Evolutionary conservation across 116 monocot genomes (phyloP), one percentile per base, ranked within the genome.

Genomic region (Papilionanthe hybrid): DNA sequence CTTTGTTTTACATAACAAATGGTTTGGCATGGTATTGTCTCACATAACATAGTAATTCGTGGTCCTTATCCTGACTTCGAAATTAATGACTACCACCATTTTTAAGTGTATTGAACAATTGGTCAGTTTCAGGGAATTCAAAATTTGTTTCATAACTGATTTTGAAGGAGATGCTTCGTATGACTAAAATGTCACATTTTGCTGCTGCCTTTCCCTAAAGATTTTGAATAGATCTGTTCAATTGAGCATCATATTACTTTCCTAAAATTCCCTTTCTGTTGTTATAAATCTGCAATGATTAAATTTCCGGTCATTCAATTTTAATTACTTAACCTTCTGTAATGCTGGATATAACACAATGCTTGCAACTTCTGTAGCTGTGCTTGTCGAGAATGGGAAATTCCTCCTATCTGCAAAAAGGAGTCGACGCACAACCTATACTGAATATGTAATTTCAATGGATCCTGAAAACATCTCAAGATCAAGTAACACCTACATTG

Each of bases 351-450:
- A 29, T 69, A 30, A 37, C 69, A 8, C 9, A 9, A 12, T 67
- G 9, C 9, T 29, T 28, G 7, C 11, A 11, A 69, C 25, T 69
- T 69, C n/a, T 89, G 73, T 84, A 92, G 93, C 96, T 68, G 87
- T 88, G 49, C 83, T 92, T 44, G 87, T 84, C 45, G 93, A 96
- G 49, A 90, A 94, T 76, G 96, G 92, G 2, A 96, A 96, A 82
- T 96, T 96, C 65, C 93, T 96, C 42, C 83, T 96, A 23, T 89
- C 96, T 30, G 96, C 96, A 9, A 92, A 88, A 84, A 93, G 94
- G 72, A 87, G 78, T 42, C 86, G 94, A 1, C 87, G 86, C 27
- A 80, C 94, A 7, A 89, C 94, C n/a, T 89, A 83, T 65, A 96
- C 89, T 3, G 96, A 96, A 77, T 96, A 96, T 75, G 75, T 92